These are phyloP conservation scores for Magnusiomyces suaveolens DNA, from an alignment of 1,139 yeast genomes.

Conservation along the genomic window DNA sequence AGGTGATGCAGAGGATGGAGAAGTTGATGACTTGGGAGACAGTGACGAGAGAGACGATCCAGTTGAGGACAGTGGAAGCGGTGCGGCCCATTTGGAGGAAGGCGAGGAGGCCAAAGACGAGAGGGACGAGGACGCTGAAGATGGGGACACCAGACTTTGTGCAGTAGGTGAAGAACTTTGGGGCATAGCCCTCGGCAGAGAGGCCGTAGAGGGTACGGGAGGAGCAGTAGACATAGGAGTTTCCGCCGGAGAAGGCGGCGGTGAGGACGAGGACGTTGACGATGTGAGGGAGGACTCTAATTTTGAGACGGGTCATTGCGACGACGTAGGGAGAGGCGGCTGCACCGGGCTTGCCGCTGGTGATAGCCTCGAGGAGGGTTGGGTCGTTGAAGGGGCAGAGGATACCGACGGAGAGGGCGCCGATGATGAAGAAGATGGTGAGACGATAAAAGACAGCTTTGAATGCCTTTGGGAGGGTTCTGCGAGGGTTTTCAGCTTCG, in stretches of 20 bases:
- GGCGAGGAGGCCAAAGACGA: conserved; percentile 41
- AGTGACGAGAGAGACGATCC: conserved; percentile 69
- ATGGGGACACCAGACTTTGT: conserved; percentile 54
- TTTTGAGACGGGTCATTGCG: conserved; percentile 47
- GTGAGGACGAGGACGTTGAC: conserved; percentile 54
- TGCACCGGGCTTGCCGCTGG: conserved; percentile 45
- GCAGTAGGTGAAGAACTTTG: conserved; percentile 35
- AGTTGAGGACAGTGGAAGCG: conserved; percentile 58
- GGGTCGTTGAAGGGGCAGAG: conserved; percentile 48
- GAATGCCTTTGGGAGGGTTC: conserved; percentile 65
- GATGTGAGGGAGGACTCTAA: conserved; percentile 47
- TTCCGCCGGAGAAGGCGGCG: conserved; percentile 65
- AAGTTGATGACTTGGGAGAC: conserved; percentile 72
- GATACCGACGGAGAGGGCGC: conserved; percentile 52
- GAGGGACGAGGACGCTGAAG: conserved; percentile 40
- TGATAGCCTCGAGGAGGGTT: conserved; percentile 35
- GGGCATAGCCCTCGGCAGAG: conserved; percentile 48
- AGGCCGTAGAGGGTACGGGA: conserved; percentile 50
- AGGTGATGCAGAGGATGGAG: conserved; percentile 53
- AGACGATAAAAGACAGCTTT: conserved; percentile 47
- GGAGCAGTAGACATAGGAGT: conserved; percentile 61
- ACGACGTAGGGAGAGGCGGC: conserved; percentile 57
- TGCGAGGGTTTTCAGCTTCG: conserved; percentile 68
- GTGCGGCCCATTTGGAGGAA: conserved; percentile 51
- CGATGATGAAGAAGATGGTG: conserved; percentile 57